phyloP scores from a whole-genome alignment of 139 green algal species.

The Edaphochlamys debaryana region DNA sequence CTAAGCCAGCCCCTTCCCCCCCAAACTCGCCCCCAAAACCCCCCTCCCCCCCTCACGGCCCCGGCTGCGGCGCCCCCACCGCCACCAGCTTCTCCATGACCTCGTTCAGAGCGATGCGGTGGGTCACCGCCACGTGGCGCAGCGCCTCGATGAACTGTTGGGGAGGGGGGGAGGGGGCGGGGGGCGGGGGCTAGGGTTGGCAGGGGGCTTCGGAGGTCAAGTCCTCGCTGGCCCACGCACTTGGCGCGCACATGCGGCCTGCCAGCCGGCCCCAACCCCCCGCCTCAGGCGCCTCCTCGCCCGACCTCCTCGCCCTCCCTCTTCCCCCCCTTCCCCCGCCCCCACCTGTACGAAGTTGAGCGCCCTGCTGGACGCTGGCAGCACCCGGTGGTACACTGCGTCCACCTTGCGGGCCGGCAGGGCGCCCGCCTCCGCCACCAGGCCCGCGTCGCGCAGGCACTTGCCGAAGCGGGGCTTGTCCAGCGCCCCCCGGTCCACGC shows the following conservation, averaged over 20 bases:
- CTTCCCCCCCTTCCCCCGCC: not conserved
- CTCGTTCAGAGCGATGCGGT: slow-evolving; percentile 47
- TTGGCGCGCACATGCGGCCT: too few relatives aligned
- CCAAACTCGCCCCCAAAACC: too few relatives aligned
- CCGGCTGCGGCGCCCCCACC: slow-evolving; percentile 33
- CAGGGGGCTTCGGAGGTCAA: too few relatives aligned
- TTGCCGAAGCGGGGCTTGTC: slow-evolving; percentile 41
- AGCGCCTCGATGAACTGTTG: slow-evolving; percentile 56
- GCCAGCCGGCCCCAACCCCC: too few relatives aligned
- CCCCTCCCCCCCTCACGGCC: not conserved
- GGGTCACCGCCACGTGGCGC: slow-evolving; percentile 48
- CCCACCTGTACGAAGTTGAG: slow-evolving; percentile 39
- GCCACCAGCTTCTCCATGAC: slow-evolving; percentile 59
- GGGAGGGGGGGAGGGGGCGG: too few relatives aligned
- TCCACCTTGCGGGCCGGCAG: slow-evolving; percentile 25
- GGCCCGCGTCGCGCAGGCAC: slow-evolving; percentile 10
- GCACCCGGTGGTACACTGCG: slow-evolving; percentile 18
- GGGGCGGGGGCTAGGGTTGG: too few relatives aligned
- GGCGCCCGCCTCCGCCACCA: slow-evolving; percentile 35
- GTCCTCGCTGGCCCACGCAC: too few relatives aligned
- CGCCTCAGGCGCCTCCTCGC: too few relatives aligned
- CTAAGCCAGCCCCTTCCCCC: too few relatives aligned
- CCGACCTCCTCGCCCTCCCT: not conserved
- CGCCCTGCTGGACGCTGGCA: slow-evolving; percentile 8
- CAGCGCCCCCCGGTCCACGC: slow-evolving; percentile 39